Percentiles rank a stretch among this genome's conserved stretches.
These are phyloP conservation scores for Ceratocystis cubensis DNA, from an alignment of 2,329 filamentous ascomycete species.

Conservation along the genomic window DNA sequence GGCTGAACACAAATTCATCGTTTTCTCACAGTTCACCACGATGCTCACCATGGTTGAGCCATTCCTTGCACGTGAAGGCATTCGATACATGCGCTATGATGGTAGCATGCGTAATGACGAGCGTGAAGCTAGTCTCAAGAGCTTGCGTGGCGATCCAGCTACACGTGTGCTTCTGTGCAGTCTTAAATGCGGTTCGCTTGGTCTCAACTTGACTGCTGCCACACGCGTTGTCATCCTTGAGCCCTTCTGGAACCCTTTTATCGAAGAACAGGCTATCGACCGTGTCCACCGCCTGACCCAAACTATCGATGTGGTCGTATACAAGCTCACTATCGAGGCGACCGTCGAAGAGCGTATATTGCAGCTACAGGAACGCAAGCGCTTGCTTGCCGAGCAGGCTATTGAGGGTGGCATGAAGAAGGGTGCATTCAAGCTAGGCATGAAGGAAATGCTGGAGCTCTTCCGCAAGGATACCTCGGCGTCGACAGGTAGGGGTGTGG, in stretches of 20 bases:
- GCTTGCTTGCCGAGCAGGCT: conserved; percentile 77
- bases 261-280: conserved; percentile 97
- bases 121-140: conserved; percentile 72
- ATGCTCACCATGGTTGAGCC: conserved; percentile 96
- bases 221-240: conserved; percentile 89
- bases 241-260: conserved; percentile 99
- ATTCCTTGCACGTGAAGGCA: conserved; percentile 61
- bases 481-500: conserved; percentile 15
- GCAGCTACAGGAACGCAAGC: conserved; percentile 88
- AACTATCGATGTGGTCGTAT: conserved; percentile 86
- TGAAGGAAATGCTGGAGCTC: conserved; percentile 85
- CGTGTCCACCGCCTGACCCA: conserved; percentile 97
- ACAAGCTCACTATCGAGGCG: conserved; percentile 76
- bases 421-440: conserved; percentile 65
- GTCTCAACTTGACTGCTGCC: conserved; percentile 87
- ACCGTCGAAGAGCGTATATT: conserved; percentile 91
- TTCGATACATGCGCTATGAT: conserved; percentile 81
- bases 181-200: conserved; percentile 83
- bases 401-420: conserved; percentile 72
- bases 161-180: conserved; percentile 83
- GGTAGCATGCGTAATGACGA: conserved; percentile 89
- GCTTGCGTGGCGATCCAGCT: conserved; percentile 58
- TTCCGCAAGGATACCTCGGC: conserved; percentile 47
- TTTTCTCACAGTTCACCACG: conserved; percentile 95
- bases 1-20: conserved; percentile 83